Evolutionary conservation across 768 basidiomycete genomes (phyloP), one percentile per base, ranked within the genome.

Genomic region (Mycena galopus): DNA sequence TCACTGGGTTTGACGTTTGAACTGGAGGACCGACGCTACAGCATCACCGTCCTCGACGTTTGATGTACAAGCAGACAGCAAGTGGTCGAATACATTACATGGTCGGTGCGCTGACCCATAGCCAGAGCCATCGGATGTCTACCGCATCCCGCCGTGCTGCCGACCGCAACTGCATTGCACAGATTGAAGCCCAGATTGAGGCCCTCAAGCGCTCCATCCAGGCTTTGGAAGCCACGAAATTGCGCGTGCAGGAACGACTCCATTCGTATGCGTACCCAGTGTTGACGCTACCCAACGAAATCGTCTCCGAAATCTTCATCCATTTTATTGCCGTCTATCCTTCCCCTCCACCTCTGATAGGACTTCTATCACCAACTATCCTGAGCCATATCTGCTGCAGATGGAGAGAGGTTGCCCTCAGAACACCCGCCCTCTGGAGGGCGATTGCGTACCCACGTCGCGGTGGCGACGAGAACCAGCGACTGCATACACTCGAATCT

Each of bases 241-340:
- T 1, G 11, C 17, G 25, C 11, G 10, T 23, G 1, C 27, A 16
- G 27, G 51, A 55, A 30, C 66, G 33, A 3, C 66, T 67, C 27
- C 14, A 50, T 17, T 35, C 65, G 2, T 67, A 67, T 42, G 42
- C 47, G 19, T 60, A 67, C 25, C 57, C 66, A 2, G 66, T 60
- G 32, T 35, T 67, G 32, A 58, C 66, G 4, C 33, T 67, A 23
- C 66, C 66, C 2, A 67, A 59, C 57, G 66, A 67, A 53, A 47
- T 67, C 47, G n/a, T 67, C 9, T 59, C 57, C 57, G 58, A 67
- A 23, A 51, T 60, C 33, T 67, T 67, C 47, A 4, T 53, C 19
- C 57, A 60, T 8, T 51, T 60, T 33, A 30, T 67, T 6, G 44
- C 66, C 32, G 42, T 58, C 56, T 67, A 59, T 30, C 59, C 66